Percentiles rank a stretch among this genome's conserved stretches.
Evolutionary conservation across 768 basidiomycete genomes (phyloP).

Genomic region (Lactarius sanguifluus): DNA sequence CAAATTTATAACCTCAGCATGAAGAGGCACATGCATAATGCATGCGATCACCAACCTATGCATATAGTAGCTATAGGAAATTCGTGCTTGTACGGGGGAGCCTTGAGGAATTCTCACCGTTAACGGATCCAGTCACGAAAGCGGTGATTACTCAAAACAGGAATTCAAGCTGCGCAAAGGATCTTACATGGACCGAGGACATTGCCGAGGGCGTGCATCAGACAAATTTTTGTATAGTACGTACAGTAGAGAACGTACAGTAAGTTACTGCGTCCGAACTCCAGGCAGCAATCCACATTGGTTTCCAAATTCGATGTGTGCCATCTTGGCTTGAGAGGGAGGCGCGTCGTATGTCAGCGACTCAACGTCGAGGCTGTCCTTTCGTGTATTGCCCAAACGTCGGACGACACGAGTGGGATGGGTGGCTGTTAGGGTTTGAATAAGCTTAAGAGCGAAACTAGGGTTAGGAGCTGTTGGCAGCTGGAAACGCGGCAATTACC

Average conservation of each 20-base stretch:
- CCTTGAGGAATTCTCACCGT: constrained; percentile 4
- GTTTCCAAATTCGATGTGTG: background rate
- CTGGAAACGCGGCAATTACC: background rate
- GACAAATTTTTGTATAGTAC: constrained; percentile 24
- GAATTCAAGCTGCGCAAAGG: background rate
- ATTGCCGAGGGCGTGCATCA: constrained; percentile 24
- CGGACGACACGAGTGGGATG: background rate
- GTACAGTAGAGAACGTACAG: constrained; percentile 3
- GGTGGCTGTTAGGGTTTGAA: background rate
- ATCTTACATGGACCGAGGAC: constrained; percentile 5
- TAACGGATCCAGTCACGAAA: constrained; percentile 5
- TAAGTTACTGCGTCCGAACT: no score
- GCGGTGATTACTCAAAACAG: constrained; percentile 9
- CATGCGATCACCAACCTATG: constrained; percentile 22
- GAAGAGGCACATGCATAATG: constrained; percentile 15
- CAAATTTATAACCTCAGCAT: constrained; percentile 2
- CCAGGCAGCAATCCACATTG: background rate
- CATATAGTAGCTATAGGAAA: background rate
- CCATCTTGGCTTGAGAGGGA: background rate
- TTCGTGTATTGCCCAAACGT: background rate
- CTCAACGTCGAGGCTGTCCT: background rate
- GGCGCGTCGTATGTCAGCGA: background rate
- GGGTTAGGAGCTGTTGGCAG: constrained; percentile 16
- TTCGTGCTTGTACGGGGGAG: constrained; percentile 2
- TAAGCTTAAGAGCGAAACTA: background rate